These are phyloP conservation scores for Alloascoidea hylecoeti DNA, from an alignment of 805 yeast species.

Conservation along the genomic window DNA sequence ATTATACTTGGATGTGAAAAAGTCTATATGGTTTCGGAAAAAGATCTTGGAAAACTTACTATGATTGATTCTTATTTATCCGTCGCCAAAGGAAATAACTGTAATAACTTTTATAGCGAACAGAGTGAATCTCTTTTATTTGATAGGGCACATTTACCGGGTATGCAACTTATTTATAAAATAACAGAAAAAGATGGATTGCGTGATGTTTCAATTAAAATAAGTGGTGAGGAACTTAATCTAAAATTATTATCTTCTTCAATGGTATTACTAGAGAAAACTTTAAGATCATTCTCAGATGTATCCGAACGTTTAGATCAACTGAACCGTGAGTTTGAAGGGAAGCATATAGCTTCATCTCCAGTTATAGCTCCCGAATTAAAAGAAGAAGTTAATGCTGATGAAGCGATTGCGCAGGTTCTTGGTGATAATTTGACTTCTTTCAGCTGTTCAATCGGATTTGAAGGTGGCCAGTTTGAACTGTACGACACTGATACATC, in stretches of 20 bases:
- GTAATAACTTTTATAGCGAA: conserved; percentile 8
- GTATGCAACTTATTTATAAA: conserved; percentile 42
- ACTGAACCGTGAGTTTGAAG: conserved; percentile 2
- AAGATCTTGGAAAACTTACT: conserved; percentile 50
- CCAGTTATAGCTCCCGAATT: no score
- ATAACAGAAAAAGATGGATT: conserved; percentile 12
- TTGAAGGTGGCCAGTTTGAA: conserved; percentile 2
- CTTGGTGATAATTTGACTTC: conserved; percentile 14
- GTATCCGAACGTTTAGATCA: conserved; percentile 22
- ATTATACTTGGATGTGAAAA: conserved; percentile 67
- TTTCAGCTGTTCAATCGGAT: conserved; percentile 31
- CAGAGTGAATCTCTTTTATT: conserved; percentile 28
- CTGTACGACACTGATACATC: not conserved
- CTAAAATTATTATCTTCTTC: conserved; percentile 47
- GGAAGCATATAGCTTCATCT: no score
- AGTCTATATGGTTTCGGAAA: conserved; percentile 50
- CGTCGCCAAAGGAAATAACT: conserved; percentile 42
- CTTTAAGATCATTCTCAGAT: conserved; percentile 29
- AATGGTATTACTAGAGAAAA: conserved; percentile 36
- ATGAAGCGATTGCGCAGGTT: conserved; percentile 1
- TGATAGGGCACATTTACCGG: conserved; percentile 57
- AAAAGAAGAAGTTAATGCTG: not conserved
- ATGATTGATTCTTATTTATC: conserved; percentile 58
- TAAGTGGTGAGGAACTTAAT: conserved; percentile 59
- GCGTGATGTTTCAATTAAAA: conserved; percentile 29